These are phyloP conservation scores for Claviceps purpurea DNA, from an alignment of 2,329 filamentous ascomycete species.

Conservation along the genomic window DNA sequence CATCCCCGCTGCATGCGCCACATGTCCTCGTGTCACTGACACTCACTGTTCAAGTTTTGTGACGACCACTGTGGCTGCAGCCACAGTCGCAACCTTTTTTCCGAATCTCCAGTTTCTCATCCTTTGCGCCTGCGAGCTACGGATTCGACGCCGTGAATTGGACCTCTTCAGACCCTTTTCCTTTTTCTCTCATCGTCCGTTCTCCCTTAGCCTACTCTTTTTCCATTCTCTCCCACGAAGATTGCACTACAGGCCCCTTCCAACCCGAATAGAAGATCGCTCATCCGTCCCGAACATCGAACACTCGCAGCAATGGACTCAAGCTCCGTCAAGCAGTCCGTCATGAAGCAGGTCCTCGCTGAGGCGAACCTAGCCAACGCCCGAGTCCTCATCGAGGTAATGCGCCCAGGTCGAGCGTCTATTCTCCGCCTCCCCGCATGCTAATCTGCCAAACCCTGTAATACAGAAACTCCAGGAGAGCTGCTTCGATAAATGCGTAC, in stretches of 20 bases:
- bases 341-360: conserved; percentile 51
- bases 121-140: neutral
- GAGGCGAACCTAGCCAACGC: conserved; percentile 57
- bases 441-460: conserved; percentile 4
- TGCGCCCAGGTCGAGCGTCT: neutral
- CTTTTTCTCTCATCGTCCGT: neutral
- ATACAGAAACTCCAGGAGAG: conserved; percentile 64
- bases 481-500: conserved; percentile 67
- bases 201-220: neutral
- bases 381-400: conserved; percentile 54
- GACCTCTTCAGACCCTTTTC: too few species aligned
- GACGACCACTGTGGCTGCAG: conserved; percentile 8
- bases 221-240: neutral
- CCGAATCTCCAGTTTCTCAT: neutral
- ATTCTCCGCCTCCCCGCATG: neutral
- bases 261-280: neutral
- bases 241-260: neutral
- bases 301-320: conserved; percentile 38
- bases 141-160: neutral
- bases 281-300: neutral
- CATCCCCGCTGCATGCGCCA: conserved; percentile 1
- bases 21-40: neutral
- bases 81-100: conserved; percentile 11
- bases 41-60: too few species aligned
- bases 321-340: conserved; percentile 42